Evolutionary conservation across 2,329 filamentous ascomycete genomes (phyloP).

Genomic region (Aureobasidium lini): DNA sequence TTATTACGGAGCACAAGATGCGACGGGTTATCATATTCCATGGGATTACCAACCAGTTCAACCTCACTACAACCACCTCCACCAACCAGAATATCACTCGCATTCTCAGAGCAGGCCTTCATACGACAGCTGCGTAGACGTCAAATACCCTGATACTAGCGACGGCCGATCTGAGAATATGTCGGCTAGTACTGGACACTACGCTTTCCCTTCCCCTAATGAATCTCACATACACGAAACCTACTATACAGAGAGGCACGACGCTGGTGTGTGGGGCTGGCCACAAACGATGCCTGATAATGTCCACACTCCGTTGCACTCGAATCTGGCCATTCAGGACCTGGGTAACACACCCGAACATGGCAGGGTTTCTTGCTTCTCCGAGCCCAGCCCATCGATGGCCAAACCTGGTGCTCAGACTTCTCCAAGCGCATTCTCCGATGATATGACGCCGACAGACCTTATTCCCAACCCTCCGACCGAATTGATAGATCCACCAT

Average conservation of each 20-base stretch:
- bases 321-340: neutral
- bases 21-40: neutral
- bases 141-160: neutral
- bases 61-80: neutral
- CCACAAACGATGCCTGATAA: neutral
- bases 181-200: neutral
- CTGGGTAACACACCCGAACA: neutral
- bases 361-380: neutral
- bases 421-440: neutral
- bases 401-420: neutral
- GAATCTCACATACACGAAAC: neutral
- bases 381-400: neutral
- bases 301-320: neutral
- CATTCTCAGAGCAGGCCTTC: neutral
- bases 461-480: conserved; percentile 1
- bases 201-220: neutral
- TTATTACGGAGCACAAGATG: neutral
- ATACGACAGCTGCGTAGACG: neutral
- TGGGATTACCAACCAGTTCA: neutral
- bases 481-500: neutral
- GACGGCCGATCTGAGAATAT: neutral
- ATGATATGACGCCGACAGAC: neutral
- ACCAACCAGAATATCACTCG: neutral
- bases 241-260: neutral
- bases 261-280: neutral